Evolutionary conservation across 495 filamentous ascomycete species (phyloP), one percentile per base, ranked within the genome.

Genomic region (Aspergillus haitiensis): DNA sequence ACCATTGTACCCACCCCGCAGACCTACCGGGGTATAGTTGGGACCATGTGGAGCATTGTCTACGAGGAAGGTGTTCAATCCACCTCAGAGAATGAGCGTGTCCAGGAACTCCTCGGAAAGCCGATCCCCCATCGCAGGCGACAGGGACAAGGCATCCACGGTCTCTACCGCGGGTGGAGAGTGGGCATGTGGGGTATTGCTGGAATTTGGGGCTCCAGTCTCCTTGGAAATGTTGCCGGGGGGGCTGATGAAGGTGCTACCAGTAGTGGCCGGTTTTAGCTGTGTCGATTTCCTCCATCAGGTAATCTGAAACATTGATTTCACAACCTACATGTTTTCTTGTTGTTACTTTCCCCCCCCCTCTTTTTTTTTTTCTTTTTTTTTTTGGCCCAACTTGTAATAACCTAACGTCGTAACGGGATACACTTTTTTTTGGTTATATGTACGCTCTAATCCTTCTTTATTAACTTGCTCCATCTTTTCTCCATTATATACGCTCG

Each of bases 181-280:
- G 88, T 97, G 15, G 92, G 92, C 9, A 90, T 95, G 83, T 98
- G 94, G 94, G 93, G 93, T 0, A 76, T 97, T 56, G 87, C 93
- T 13, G 93, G 93, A 16, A 84, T 96, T 21, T 93, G 93, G 91
- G 86, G 88, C 21, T 81, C 87, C 58, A 82, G 76, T 52, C 75
- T 87, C 8, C 59, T 90, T 36, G 86, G 88, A 12, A 77, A 77
- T 35, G 70, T 75, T 8, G 66, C 71, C 6, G 70, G 64, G 2
- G 65, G 67, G 35, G 71, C 75, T 40, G 75, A 78, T 6, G 75
- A 75, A 33, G 59, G 70, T 12, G 72, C 72, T 46, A 50, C 67
- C 27, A 75, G 69, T 46, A 71, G 75, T 31, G 74, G 75, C 31
- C 72, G 68, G 15, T 78, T 78, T 54, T 78, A 68, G 59, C 21